Evolutionary conservation across 495 filamentous ascomycete genomes (phyloP), one percentile per base, ranked within the genome.

Genomic region (Hypoxylon lienhwacheense): DNA sequence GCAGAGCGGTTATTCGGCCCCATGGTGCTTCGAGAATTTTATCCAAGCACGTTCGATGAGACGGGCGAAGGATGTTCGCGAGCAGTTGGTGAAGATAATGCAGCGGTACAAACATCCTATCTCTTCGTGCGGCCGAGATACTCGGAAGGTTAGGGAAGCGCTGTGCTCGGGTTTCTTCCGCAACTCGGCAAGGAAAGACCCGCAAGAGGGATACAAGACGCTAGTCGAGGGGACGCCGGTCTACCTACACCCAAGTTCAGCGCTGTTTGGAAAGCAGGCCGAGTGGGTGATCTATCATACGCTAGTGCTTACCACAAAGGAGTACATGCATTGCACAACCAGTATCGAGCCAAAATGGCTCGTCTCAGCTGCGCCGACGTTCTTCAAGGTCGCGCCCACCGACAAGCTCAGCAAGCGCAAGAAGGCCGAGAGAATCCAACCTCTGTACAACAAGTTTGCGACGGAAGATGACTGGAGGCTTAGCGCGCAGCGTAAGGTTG

Each of bases 21-120:
- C 93, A 1, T 99, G 95, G 95, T 97, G 95, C 61, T 89, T 88
- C 47, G 95, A 99, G 61, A 97, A 99, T 66, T 99, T 95, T 71
- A 95, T 99, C 61, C 93, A 99, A 64, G 90, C 88, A 4, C 82
- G 90, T 4, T 80, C 80, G 8, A 95, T 99, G 79, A 80, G 82
- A 31, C 85, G 93, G 10, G 91, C 88, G 2, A 88, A 95, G 65
- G 93, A 99, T 67, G 90, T 97, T 0, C 82, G 95, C 7, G 82
- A 91, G 35, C 93, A 99, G 70, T 80, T 99, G 1, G 83, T 92
- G 11, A 87, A 88, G 60, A 97, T 97, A 64, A 90, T 99, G 86
- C 81, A 89, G 22, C 80, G 93, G 3, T 93, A 97, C 61, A 83
- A 84, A 33, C 90, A 95, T 55, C 77, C 76, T 1, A 79, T 97